Conservation (phyloP, 2,329 filamentous ascomycete genomes). For the Penicillium sp. region DNA sequence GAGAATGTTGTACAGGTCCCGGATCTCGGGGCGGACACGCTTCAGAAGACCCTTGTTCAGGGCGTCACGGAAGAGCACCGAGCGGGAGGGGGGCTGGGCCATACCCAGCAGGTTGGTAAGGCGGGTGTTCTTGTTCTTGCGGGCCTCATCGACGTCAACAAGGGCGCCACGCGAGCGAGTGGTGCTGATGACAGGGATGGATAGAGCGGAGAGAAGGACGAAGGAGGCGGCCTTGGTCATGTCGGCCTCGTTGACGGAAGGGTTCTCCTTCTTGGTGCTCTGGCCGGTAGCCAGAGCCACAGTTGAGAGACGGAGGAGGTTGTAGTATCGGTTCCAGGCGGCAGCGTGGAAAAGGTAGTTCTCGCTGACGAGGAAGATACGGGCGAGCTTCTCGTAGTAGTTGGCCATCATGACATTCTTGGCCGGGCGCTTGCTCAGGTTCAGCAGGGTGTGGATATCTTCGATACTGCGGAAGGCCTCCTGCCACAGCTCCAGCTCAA, state of each 20-base stretch:
- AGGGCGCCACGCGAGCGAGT: constrained; percentile 93
- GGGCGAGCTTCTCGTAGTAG: constrained; percentile 99
- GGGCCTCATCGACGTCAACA: constrained; percentile 93
- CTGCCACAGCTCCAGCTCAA: constrained; percentile 98
- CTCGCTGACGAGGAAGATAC: constrained; percentile 98
- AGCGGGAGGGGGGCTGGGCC: constrained; percentile 84
- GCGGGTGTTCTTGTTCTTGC: constrained; percentile 98
- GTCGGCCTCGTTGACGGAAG: constrained; percentile 83
- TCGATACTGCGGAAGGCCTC: constrained; percentile 99
- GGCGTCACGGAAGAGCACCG: constrained; percentile 91
- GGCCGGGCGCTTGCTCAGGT: constrained; percentile 93
- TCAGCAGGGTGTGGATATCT: constrained; percentile 96
- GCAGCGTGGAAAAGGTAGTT: constrained; percentile 99
- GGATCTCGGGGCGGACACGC: constrained; percentile 90
- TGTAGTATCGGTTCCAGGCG: constrained; percentile 97
- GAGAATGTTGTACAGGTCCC: constrained; percentile 96
- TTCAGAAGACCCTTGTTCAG: constrained; percentile 93
- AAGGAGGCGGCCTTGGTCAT: constrained; percentile 95
- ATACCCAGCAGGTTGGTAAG: constrained; percentile 96
- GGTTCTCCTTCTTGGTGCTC: constrained; percentile 92
- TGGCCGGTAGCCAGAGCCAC: constrained; percentile 81
- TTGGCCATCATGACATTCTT: constrained; percentile 99
- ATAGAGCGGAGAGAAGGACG: constrained; percentile 88
- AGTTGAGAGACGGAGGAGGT: constrained; percentile 88
- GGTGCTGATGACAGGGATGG: constrained; percentile 99